These are phyloP conservation scores for Nakazawaea wyomingensis DNA, from an alignment of 805 yeast genomes.

Conservation along the genomic window DNA sequence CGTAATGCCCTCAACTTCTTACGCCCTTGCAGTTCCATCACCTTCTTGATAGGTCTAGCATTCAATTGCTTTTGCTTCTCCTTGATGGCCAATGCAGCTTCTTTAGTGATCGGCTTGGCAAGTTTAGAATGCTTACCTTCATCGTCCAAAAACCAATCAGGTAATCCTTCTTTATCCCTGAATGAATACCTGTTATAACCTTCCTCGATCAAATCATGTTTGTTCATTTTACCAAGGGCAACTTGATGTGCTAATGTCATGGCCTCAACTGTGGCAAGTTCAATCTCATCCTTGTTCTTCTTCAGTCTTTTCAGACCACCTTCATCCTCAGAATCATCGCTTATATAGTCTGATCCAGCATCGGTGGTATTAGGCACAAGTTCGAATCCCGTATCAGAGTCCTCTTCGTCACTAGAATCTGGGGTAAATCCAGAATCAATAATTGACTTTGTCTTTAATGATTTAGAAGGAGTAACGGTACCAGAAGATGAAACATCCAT, in stretches of 20 bases:
- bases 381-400: slow-evolving; percentile 39
- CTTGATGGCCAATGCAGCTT: slow-evolving; percentile 74
- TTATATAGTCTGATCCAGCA: slow-evolving; percentile 29
- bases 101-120: slow-evolving; percentile 90
- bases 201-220: slow-evolving; percentile 83
- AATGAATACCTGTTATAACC: slow-evolving; percentile 90
- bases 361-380: slow-evolving; percentile 28
- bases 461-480: neutral
- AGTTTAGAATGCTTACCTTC: slow-evolving; percentile 83
- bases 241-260: slow-evolving; percentile 97
- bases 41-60: slow-evolving; percentile 98
- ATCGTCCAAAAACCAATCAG: slow-evolving; percentile 96
- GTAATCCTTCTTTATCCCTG: slow-evolving; percentile 85
- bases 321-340: slow-evolving; percentile 51
- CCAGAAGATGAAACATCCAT: neutral
- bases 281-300: slow-evolving; percentile 60
- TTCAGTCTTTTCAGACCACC: slow-evolving; percentile 33
- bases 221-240: slow-evolving; percentile 82
- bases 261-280: slow-evolving; percentile 88
- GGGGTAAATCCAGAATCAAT: slow-evolving; percentile 35
- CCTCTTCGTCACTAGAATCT: slow-evolving; percentile 37
- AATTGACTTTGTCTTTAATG: neutral
- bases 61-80: slow-evolving; percentile 76
- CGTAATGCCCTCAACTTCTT: slow-evolving; percentile 89
- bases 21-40: slow-evolving; percentile 95